phyloP scores from a whole-genome alignment of 2,329 filamentous ascomycete genomes.

The Rhynchosporium secalis region DNA sequence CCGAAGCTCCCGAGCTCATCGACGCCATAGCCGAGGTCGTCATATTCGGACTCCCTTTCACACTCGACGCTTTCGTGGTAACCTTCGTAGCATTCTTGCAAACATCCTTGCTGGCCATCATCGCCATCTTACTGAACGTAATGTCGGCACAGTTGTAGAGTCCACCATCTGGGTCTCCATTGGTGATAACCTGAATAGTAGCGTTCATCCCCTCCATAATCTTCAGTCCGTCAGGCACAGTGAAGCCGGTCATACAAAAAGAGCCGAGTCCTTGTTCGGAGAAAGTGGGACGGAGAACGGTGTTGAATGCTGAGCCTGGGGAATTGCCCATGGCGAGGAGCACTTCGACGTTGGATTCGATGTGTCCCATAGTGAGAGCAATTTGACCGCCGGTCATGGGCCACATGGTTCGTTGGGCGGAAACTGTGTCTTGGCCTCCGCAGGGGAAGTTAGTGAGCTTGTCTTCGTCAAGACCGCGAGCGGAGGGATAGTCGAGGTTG shows the following conservation, averaged over 20 bases:
- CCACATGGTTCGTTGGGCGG: conserved; percentile 47
- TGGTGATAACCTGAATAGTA: conserved; percentile 70
- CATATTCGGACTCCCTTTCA: conserved; percentile 16
- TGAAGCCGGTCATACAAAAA: conserved; percentile 65
- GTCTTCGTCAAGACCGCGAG: conserved; percentile 48
- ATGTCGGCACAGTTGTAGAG: conserved; percentile 79
- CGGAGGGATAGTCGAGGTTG: conserved; percentile 52
- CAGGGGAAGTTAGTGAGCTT: conserved; percentile 40
- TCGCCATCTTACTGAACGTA: conserved; percentile 57
- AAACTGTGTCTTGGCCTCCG: conserved; percentile 49
- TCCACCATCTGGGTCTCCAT: conserved; percentile 58
- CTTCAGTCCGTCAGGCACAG: conserved; percentile 49
- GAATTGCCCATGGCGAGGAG: conserved; percentile 31
- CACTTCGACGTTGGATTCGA: conserved; percentile 28
- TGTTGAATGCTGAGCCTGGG: conserved; percentile 33
- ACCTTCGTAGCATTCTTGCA: conserved; percentile 61
- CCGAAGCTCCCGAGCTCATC: not conserved
- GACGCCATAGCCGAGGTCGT: not conserved
- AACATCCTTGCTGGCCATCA: conserved; percentile 46
- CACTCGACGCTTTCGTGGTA: not conserved
- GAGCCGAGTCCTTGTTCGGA: conserved; percentile 46
- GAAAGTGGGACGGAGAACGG: conserved; percentile 30
- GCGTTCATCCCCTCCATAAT: conserved; percentile 62
- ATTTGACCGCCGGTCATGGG: conserved; percentile 52
- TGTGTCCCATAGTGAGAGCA: conserved; percentile 43